phyloP scores from a whole-genome alignment of 306 rosid genomes.

The Begonia fuchsioides region DNA sequence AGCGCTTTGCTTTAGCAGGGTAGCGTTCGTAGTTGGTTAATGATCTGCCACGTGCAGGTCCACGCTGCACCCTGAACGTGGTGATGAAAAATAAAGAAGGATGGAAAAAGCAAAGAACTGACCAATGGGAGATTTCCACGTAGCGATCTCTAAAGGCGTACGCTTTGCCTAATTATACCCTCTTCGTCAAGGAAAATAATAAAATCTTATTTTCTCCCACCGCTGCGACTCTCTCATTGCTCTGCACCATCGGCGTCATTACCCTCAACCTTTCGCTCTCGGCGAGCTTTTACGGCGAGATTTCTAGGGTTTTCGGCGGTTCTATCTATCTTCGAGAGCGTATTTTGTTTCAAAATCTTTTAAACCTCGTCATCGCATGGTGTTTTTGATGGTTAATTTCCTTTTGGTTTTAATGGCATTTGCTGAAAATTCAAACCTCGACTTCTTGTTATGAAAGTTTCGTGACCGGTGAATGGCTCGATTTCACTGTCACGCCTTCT shows the following conservation, averaged over 20 bases:
- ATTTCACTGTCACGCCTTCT: constrained; percentile 34
- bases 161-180: background rate
- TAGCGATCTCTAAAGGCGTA: background rate
- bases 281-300: constrained; percentile 10
- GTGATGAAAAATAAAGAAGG: background rate
- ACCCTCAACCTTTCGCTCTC: background rate
- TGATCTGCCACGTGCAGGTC: background rate
- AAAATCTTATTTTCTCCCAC: constrained; percentile 13
- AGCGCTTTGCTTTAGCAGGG: too few relatives aligned
- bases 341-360: constrained; percentile 4
- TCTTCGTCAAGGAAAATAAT: constrained; percentile 15
- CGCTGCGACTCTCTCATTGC: constrained; percentile 9
- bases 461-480: constrained; percentile 70
- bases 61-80: background rate
- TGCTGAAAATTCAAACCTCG: constrained; percentile 17
- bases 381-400: constrained; percentile 14
- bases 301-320: constrained; percentile 42
- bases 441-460: constrained; percentile 45
- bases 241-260: constrained; percentile 16
- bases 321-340: background rate
- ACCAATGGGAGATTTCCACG: background rate
- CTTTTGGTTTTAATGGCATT: constrained; percentile 23
- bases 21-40: background rate
- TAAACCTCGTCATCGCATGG: constrained; percentile 9
- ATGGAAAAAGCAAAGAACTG: too few relatives aligned